Evolutionary conservation across 1,284 basidiomycete species (phyloP), one percentile per base, ranked within the genome.

Genomic region (Cryptococcus hybrid): DNA sequence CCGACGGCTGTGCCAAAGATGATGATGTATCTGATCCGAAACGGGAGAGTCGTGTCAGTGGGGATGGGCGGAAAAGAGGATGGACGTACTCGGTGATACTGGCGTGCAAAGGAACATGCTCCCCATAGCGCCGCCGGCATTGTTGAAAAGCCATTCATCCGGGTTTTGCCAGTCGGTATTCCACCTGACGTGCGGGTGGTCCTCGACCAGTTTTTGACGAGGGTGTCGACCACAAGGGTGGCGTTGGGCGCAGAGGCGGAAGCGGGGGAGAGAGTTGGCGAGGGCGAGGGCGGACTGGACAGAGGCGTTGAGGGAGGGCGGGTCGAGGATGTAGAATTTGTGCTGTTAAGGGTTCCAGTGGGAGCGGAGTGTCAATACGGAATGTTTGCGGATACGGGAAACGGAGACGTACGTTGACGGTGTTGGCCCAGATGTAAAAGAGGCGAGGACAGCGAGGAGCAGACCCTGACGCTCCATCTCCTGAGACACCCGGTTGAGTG

Each of bases 51-150:
- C 18, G 18, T 30, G 35, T 11, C 5, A 44, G 43, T 39, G 2
- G 34, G 11, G 44, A 48, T 11, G 15, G 44, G 73, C 15, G 50
- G 35, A 46, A 30, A n/a, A 18, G n/a, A 39, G 9, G 46, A 51
- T 30, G 8, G 71, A 95, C 85, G 80, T 93, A 91, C 82, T 95
- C 92, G 7, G 92, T 94, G 68, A 96, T 87, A 77, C 85, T 88
- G 13, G 93, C 91, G 72, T 97, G 94, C 64, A 99, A 89, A 98
- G 84, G 78, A 92, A 97, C 95, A 99, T 98, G 47, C 69, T 69
- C 38, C 91, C 95, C 95, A 98, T 99, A 0, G 96, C 95, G 54
- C 96, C 95, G 15, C 94, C 95, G 0, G 95, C 95, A 72, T 99
- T 99, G 82, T 88, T 98, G 80, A 96, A 91, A 46, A 98, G 85